Evolutionary conservation across 352 stramenopile species (phyloP), one percentile per base, ranked within the genome.

Genomic region (Phytophthora ramorum): DNA sequence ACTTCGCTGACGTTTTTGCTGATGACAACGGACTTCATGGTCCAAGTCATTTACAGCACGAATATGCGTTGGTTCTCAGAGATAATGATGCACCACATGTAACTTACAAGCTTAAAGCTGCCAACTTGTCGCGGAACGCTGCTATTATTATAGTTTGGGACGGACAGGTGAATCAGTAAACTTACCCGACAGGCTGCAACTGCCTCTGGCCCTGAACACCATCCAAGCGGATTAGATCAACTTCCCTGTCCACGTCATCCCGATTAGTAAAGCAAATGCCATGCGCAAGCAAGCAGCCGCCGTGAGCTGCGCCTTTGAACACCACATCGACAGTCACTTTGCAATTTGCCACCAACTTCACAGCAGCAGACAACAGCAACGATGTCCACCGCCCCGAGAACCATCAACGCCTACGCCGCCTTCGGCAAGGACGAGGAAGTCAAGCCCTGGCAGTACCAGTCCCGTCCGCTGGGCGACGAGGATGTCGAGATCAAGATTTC

Each of bases 401-500:
- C 57, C 43, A 51, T 37, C 4, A 71, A 34, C 28, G 28, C 28
- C 28, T 34, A 34, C 28, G 28, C 28, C 12, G 12, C 28, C 28
- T 34, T 34, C 44, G 71, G 58, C 54, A 72, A 78, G 32, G 59
- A 41, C n/a, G 47, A 72, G 17, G 45, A 71, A 0, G 10, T 82
- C 44, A 73, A 85, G 52, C 64, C 70, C 1, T 86, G 72, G 70
- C 32, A 76, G 35, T 89, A 85, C 66, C 30, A 71, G 51, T 77
- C 80, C 17, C 77, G 72, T 37, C 66, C 80, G 17, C 54, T 89
- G 14, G 75, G 77, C 14, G 37, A 54, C 6, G 56, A 81, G 12
- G 81, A 88, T 55, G 46, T 90, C 7, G 76, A 87, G 68, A 87
- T 87, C 73, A 73, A 84, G 62, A 86, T 89, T 55, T 83, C 77